Evolutionary conservation across 768 basidiomycete species (phyloP).

Genomic region (Phaeotremella skinneri): DNA sequence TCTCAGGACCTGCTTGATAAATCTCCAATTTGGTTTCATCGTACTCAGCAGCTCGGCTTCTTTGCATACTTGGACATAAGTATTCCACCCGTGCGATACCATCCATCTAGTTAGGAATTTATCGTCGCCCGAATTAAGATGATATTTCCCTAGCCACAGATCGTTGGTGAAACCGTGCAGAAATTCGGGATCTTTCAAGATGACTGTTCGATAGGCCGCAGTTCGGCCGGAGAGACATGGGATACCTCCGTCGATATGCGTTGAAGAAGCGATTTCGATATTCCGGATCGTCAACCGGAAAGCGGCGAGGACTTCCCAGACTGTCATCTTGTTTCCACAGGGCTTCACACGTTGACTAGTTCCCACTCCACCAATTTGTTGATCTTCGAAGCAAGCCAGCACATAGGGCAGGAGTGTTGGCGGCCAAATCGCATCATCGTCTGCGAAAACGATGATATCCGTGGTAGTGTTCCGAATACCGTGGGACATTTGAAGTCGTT

Average conservation of each 20-base stretch:
- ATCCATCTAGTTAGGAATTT: slow-evolving; percentile 95
- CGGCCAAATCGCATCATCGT: slow-evolving; percentile 96
- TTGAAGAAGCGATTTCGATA: slow-evolving; percentile 83
- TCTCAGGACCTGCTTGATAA: slow-evolving; percentile 85
- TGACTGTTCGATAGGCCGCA: slow-evolving; percentile 88
- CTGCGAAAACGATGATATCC: slow-evolving; percentile 90
- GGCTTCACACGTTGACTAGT: slow-evolving; percentile 86
- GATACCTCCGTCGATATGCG: slow-evolving; percentile 88
- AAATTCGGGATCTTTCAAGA: slow-evolving; percentile 92
- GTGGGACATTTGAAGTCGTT: slow-evolving; percentile 88
- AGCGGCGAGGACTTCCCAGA: slow-evolving; percentile 93
- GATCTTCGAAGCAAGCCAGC: slow-evolving; percentile 90
- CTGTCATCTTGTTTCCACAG: slow-evolving; percentile 73
- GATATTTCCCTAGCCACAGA: slow-evolving; percentile 89
- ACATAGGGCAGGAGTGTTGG: slow-evolving; percentile 83
- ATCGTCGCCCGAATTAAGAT: slow-evolving; percentile 90
- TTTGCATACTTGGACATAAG: slow-evolving; percentile 64
- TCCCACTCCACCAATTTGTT: slow-evolving; percentile 87
- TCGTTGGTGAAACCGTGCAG: slow-evolving; percentile 90
- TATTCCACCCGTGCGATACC: slow-evolving; percentile 92
- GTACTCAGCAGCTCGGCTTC: slow-evolving; percentile 73
- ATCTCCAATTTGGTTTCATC: slow-evolving; percentile 96
- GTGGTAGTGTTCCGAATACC: slow-evolving; percentile 87
- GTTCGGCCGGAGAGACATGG: slow-evolving; percentile 91
- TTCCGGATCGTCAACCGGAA: slow-evolving; percentile 90